A percentile compares a stretch with the other conserved stretches of the same genome.
Conservation (phyloP, 2,329 filamentous ascomycete genomes). For the Mycosphaerella sp. region DNA sequence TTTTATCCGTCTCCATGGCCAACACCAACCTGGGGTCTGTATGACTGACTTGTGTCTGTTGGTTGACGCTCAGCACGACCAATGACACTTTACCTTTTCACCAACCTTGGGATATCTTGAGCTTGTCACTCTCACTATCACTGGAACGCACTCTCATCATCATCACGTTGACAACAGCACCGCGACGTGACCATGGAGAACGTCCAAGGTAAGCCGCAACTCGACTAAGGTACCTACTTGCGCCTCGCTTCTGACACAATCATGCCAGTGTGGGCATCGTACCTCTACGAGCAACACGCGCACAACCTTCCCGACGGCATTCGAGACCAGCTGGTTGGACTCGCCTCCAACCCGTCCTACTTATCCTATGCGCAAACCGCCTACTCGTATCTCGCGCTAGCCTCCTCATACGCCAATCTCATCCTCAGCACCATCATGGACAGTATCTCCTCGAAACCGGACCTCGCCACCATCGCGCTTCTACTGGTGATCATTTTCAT, state of each 20-base stretch:
- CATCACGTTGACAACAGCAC: neutral
- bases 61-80: neutral
- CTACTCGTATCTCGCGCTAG: constrained; percentile 21
- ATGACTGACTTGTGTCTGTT: neutral
- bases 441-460: constrained; percentile 33
- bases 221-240: neutral
- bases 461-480: constrained; percentile 48
- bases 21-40: no score
- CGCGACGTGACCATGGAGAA: constrained; percentile 23
- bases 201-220: constrained; percentile 25
- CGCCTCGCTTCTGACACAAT: neutral
- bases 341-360: constrained; percentile 7
- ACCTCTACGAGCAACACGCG: constrained; percentile 23
- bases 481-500: constrained; percentile 58
- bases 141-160: neutral
- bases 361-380: constrained; percentile 10
- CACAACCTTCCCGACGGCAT: constrained; percentile 7
- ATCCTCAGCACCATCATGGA: constrained; percentile 25
- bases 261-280: constrained; percentile 29
- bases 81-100: neutral
- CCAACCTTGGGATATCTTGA: neutral
- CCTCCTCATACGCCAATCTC: constrained; percentile 26
- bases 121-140: neutral
- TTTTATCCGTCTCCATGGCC: neutral
- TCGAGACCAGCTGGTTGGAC: neutral